Conservation (phyloP, 164 flowering plant species). For the Liquidambar formosana region DNA sequence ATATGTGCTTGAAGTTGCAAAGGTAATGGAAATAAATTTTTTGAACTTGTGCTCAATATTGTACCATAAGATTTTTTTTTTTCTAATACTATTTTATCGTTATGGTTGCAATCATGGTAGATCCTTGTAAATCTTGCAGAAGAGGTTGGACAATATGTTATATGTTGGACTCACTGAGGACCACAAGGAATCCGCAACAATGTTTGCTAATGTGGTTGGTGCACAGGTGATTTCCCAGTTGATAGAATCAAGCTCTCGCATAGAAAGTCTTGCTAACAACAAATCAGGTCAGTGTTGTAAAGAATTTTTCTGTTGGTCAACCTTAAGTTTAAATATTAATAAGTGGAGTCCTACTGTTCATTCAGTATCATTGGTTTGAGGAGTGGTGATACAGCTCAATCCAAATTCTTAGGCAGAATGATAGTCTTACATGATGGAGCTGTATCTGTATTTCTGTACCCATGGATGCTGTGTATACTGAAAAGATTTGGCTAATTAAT, state of each 20-base stretch:
- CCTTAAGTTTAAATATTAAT: background rate
- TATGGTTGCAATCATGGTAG: conserved; percentile 31
- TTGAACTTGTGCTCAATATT: background rate
- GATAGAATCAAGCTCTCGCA: conserved; percentile 33
- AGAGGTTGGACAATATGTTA: conserved; percentile 85
- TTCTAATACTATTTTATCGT: conserved; percentile 10
- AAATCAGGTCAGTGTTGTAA: conserved; percentile 44
- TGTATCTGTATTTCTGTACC: too few species aligned
- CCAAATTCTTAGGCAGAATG: too few species aligned
- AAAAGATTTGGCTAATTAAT: too few species aligned
- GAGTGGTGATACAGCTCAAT: too few species aligned
- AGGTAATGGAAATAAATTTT: conserved; percentile 44
- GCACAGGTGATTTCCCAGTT: conserved; percentile 83
- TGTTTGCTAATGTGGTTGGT: conserved; percentile 90
- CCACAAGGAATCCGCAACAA: conserved; percentile 84
- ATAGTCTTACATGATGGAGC: too few species aligned
- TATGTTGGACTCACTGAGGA: conserved; percentile 95
- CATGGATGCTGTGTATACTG: too few species aligned
- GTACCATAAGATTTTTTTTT: conserved; percentile 12
- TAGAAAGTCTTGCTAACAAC: conserved; percentile 22
- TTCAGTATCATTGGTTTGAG: too few species aligned
- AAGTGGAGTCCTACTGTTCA: background rate
- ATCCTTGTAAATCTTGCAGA: conserved; percentile 67
- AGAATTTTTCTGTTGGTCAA: background rate
- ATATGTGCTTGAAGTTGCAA: conserved; percentile 89